A percentile compares a stretch with the other conserved stretches of the same genome.
These are phyloP conservation scores for Cyclotella sp. DNA, from an alignment of 108 stramenopile species.

Conservation along the genomic window DNA sequence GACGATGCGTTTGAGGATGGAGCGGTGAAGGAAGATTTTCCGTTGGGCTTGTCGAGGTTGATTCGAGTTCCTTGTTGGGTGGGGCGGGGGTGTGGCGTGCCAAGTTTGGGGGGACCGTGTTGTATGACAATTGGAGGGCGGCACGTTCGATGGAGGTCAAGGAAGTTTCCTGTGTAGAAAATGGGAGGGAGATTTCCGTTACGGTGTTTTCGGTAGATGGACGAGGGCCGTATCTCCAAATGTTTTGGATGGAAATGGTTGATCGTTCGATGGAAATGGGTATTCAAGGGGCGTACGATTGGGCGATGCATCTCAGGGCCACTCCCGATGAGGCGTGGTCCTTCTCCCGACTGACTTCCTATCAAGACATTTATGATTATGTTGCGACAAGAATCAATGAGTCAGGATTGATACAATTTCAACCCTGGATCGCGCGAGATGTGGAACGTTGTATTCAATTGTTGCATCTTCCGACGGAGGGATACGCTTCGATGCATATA, in stretches of 20 bases:
- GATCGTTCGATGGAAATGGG: not conserved
- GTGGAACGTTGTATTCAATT: constrained; percentile 26
- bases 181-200: too few relatives aligned
- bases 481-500: constrained; percentile 40
- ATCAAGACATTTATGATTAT: constrained; percentile 40
- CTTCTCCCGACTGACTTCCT: constrained; percentile 15
- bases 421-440: constrained; percentile 47
- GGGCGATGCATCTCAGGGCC: constrained; percentile 34
- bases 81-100: too few relatives aligned
- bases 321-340: constrained; percentile 20
- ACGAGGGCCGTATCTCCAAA: too few relatives aligned
- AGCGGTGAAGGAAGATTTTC: too few relatives aligned
- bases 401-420: constrained; percentile 38
- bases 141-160: too few relatives aligned
- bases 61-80: too few relatives aligned
- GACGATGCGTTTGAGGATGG: too few relatives aligned
- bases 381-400: constrained; percentile 31
- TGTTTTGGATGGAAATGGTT: not conserved
- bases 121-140: too few relatives aligned
- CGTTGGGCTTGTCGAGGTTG: too few relatives aligned
- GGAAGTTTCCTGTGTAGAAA: too few relatives aligned
- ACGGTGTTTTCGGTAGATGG: too few relatives aligned
- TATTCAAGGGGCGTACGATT: constrained; percentile 9
- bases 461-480: constrained; percentile 8
- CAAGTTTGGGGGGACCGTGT: too few relatives aligned